phyloP scores from a whole-genome alignment of 345 rosid genomes.

The Sapria himalayana region DNA sequence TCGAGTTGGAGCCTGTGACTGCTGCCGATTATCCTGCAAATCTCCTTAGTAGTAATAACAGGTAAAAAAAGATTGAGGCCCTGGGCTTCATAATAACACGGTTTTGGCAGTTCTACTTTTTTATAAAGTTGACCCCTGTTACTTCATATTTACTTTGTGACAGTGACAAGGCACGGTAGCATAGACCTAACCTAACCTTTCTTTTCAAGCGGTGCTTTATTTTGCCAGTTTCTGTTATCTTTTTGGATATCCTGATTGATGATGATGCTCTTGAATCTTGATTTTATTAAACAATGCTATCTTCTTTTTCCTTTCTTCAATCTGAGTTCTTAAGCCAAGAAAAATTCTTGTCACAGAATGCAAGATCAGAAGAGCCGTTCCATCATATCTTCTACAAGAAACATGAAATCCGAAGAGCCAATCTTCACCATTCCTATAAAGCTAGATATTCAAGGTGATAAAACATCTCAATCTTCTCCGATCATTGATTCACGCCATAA shows the following conservation, averaged over 20 bases:
- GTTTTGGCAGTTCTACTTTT: slow-evolving; percentile 9
- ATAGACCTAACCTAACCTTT: too few species aligned
- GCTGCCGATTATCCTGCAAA: slow-evolving; percentile 15
- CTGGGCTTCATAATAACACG: too few species aligned
- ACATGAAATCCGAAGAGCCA: slow-evolving; percentile 17
- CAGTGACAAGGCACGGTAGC: slow-evolving; percentile 6
- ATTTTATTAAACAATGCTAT: too few species aligned
- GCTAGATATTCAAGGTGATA: slow-evolving; percentile 13
- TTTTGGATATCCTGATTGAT: too few species aligned
- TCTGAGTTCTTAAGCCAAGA: too few species aligned
- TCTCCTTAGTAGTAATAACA: slow-evolving; percentile 9
- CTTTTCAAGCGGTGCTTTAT: too few species aligned
- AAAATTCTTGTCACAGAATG: slow-evolving; percentile 13
- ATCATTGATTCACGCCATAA: slow-evolving; percentile 22
- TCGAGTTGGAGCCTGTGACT: slow-evolving; percentile 14
- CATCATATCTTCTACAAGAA: slow-evolving; percentile 13
- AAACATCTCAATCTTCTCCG: slow-evolving; percentile 17
- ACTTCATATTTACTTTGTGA: slow-evolving; percentile 15
- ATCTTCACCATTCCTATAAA: slow-evolving; percentile 11
- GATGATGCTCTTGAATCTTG: too few species aligned
- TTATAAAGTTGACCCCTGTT: slow-evolving; percentile 12
- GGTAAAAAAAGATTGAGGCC: slow-evolving; percentile 6
- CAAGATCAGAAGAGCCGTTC: slow-evolving; percentile 13
- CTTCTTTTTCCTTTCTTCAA: too few species aligned
- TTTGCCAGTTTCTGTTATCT: too few species aligned